Evolutionary conservation across 352 stramenopile species (phyloP).

Genomic region (Blastocystis sp.): DNA sequence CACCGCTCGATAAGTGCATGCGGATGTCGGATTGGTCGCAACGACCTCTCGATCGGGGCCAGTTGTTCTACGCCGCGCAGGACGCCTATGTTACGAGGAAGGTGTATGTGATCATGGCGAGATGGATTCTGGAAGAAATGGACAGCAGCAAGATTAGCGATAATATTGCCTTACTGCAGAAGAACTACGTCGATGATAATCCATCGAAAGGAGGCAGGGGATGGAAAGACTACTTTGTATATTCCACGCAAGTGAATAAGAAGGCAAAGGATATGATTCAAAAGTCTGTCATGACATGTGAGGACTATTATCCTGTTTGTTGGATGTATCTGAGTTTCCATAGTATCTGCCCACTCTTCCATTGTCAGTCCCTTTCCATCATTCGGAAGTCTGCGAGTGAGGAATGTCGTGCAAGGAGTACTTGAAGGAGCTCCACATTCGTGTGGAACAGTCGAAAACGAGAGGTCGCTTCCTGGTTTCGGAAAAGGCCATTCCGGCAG

Average conservation of each 20-base stretch:
- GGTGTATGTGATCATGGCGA: not conserved
- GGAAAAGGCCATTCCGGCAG: not conserved
- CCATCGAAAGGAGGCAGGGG: not conserved
- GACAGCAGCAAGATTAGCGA: not conserved
- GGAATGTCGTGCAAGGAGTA: slow-evolving; percentile 44
- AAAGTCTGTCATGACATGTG: not conserved
- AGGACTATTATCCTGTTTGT: not conserved
- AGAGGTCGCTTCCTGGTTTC: slow-evolving; percentile 28
- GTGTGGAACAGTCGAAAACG: slow-evolving; percentile 20
- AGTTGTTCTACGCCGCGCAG: not conserved
- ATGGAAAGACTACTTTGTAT: not conserved
- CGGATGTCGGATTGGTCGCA: not conserved
- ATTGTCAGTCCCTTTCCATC: no score
- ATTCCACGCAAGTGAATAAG: not conserved
- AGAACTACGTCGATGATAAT: not conserved
- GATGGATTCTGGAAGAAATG: not conserved
- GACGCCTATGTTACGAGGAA: slow-evolving; percentile 24
- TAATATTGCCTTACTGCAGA: not conserved
- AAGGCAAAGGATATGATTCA: not conserved
- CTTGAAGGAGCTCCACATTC: not conserved
- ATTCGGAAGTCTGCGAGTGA: no score
- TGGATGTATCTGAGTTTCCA: no score
- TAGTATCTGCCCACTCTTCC: no score
- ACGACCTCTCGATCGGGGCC: not conserved
- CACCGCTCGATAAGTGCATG: not conserved